phyloP scores from a whole-genome alignment of 306 rosid genomes.

The Datisca glomerata region DNA sequence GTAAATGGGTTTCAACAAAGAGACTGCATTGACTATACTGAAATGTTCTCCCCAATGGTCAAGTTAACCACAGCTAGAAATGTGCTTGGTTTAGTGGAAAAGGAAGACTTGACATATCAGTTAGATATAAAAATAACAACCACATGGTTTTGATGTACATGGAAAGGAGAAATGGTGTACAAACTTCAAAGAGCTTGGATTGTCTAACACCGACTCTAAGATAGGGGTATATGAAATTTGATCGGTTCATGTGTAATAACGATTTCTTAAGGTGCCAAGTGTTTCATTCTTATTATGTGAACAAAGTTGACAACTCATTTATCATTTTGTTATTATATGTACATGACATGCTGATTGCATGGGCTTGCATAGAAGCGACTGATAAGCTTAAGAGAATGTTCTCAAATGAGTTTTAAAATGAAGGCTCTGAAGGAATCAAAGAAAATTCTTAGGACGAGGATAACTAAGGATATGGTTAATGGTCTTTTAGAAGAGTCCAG shows the following conservation, averaged over 20 bases:
- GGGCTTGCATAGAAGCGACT: neutral
- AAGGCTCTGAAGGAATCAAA: no score
- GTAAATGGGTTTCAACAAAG: no score
- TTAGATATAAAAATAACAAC: neutral
- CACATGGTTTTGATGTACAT: no score
- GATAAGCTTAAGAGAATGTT: neutral
- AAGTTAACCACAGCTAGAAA: constrained; percentile 1
- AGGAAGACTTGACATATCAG: neutral
- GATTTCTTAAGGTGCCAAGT: neutral
- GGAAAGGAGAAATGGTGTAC: no score
- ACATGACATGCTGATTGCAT: neutral
- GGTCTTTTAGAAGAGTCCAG: no score
- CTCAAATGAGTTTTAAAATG: no score
- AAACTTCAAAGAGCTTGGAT: neutral
- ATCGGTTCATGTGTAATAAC: neutral
- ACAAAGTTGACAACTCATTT: neutral
- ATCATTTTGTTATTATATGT: neutral
- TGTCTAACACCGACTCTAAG: neutral
- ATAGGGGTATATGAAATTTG: neutral
- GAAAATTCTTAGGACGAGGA: no score
- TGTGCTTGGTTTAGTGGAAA: neutral
- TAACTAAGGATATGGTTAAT: no score
- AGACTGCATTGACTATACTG: no score
- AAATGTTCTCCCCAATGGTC: no score
- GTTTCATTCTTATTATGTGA: neutral